Base-by-base conservation (phyloP, 345 rosid species). In the Citrus hindsii region DNA sequence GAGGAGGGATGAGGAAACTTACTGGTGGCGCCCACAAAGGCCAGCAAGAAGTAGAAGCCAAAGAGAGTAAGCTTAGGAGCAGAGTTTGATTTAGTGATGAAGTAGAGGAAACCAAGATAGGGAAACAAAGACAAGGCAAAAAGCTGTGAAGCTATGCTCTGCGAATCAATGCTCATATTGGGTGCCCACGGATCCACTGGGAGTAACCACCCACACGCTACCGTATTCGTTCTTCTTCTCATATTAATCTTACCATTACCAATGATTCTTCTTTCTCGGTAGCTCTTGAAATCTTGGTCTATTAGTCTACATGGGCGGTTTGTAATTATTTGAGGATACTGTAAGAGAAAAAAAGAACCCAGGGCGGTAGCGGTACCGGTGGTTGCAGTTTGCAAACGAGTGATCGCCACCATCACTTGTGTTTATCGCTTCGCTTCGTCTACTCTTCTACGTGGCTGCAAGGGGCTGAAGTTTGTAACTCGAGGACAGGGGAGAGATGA, bases 181-280 rank as follows among this genome's bases (percentile, higher is more conserved):
- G 94, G 98, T 56, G 94, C 89, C 98, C 99, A 93, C 72, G 97
- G 92, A 74, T 95, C 98, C 63, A 93, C 97, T 1, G 97, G 95
- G 35, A 93, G 77, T 46, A 92, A 71, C 86, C 86, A 79, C 1
- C 86, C 87, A 62, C 92, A 86, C 19, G 42, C 69, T 67, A 84
- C 87, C 27, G 81, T 71, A 40, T 42, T 66, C 51, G 75, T 79
- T 69, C 82, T 80, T 76, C 83, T 85, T 61, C 80, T 65, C 51
- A 46, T 46, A 18, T 46, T 46, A 12, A 13, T 46, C 51, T 12
- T 13, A 46, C 18, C 51, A 33, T 67, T 79, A 19, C 8, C 77
- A 19, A 46, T 7, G 19, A 46, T 25, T 28, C 79, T 76, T 60
- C 79, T 55, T 42, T 62, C 78, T 73, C 63, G 71, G 78, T 18